These are phyloP conservation scores for Globomyces pollinis-pini DNA, from an alignment of 192 early-diverging fungal species.

Conservation along the genomic window DNA sequence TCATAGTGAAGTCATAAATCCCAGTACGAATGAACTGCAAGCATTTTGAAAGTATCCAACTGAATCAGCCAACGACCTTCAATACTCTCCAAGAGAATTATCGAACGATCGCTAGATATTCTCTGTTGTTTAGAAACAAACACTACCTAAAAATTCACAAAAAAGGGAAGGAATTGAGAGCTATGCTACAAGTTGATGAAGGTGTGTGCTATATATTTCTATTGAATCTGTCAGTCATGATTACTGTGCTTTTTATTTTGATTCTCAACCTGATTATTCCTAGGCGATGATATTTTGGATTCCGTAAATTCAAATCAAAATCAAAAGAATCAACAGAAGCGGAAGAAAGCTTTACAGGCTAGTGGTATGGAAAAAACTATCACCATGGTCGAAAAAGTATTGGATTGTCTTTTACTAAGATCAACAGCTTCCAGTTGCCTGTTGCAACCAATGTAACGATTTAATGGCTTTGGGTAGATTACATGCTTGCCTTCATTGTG, in stretches of 20 bases:
- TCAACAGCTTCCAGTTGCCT: slow-evolving; percentile 17
- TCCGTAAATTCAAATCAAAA: background rate
- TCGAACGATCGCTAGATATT: slow-evolving; percentile 21
- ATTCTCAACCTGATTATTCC: background rate
- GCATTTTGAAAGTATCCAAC: background rate
- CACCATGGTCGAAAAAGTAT: slow-evolving; percentile 24
- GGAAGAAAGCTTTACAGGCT: slow-evolving; percentile 1
- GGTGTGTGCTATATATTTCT: too few relatives aligned
- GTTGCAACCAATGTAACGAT: slow-evolving; percentile 19
- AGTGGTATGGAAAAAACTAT: background rate
- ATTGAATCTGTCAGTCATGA: slow-evolving; percentile 7
- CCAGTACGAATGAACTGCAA: slow-evolving; percentile 6
- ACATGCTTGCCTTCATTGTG: slow-evolving; percentile 80
- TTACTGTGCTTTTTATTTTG: too few relatives aligned
- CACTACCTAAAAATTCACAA: slow-evolving; percentile 17
- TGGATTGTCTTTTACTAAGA: background rate
- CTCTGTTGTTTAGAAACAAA: slow-evolving; percentile 17
- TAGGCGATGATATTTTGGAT: background rate
- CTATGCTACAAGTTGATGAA: slow-evolving; percentile 19
- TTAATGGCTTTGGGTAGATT: slow-evolving; percentile 41
- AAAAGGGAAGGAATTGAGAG: slow-evolving; percentile 19
- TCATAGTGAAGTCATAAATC: too few relatives aligned
- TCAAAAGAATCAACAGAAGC: background rate
- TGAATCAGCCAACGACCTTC: background rate
- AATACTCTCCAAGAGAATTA: background rate